Percentiles rank a stretch among this genome's conserved stretches.
phyloP scores from a whole-genome alignment of 1,139 yeast species.

The Chernovozyma aurita region DNA sequence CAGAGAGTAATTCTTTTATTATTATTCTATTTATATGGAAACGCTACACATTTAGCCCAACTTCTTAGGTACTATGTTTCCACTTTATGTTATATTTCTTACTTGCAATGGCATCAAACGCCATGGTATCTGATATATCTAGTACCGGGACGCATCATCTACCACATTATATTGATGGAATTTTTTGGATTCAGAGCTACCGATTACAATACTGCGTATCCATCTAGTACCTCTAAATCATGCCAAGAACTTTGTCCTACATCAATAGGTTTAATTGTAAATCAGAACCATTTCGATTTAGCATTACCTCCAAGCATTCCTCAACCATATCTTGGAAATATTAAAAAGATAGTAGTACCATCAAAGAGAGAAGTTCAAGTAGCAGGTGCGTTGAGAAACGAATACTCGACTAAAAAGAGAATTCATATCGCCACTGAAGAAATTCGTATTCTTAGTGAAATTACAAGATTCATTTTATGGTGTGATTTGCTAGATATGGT shows the following conservation, averaged over 20 bases:
- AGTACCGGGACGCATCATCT: constrained; percentile 3
- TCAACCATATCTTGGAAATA: constrained; percentile 36
- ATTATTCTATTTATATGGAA: constrained; percentile 5
- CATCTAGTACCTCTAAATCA: neutral
- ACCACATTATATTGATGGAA: constrained; percentile 6
- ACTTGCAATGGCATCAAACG: constrained; percentile 4
- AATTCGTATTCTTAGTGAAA: constrained; percentile 30
- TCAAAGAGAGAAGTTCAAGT: constrained; percentile 25
- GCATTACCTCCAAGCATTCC: constrained; percentile 37
- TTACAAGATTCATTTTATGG: constrained; percentile 39
- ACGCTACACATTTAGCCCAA: constrained; percentile 3
- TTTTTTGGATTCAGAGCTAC: constrained; percentile 12
- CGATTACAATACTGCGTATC: constrained; percentile 12
- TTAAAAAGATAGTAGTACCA: constrained; percentile 33
- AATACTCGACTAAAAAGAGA: constrained; percentile 33
- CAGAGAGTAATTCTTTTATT: constrained; percentile 12
- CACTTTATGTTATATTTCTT: neutral
- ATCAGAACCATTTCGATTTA: constrained; percentile 10
- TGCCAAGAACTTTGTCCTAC: neutral
- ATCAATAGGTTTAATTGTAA: constrained; percentile 13
- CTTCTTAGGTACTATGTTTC: constrained; percentile 1
- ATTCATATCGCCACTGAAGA: constrained; percentile 39
- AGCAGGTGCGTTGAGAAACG: constrained; percentile 27
- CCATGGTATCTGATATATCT: constrained; percentile 1
- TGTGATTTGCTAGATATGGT: constrained; percentile 16